Base-by-base conservation (phyloP, 2,329 filamentous ascomycete genomes). In the Sporothrix curviconia region DNA sequence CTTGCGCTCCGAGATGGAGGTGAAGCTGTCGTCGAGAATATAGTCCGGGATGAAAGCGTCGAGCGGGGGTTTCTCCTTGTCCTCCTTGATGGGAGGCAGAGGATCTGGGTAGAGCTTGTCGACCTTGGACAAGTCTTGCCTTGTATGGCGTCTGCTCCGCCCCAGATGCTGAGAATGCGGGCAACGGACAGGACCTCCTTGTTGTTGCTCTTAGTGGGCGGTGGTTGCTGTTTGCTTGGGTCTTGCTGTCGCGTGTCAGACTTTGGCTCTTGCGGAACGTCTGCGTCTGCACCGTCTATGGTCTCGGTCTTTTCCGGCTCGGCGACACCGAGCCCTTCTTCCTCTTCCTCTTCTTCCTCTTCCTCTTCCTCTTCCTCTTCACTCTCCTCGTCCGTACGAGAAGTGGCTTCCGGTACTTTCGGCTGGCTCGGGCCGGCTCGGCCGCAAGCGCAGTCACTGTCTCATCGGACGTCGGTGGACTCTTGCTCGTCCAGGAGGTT, bases 1-100 rank as follows among this genome's bases (percentile, higher is more conserved):
- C 64, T 82, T 85, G 50, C 84, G 81, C 67, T 86, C 78, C 2
- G 78, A 78, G 3, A 78, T 76, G 2, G 75, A 73, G 4, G 72
- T 71, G 59, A 84, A 84, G 28, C 72, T 79, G 65, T 85, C 80
- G 30, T 67, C 68, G 17, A 81, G 72, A 44, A 79, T 66, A 30
- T 72, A 68, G 30, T 81, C 79, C 0, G 79, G 69, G 0, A 81
- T 64, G 0, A 73, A 66, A 1, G 64, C 61, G 22, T 67, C 55
- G 11, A 50, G 28, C 3, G 7, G 22, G 2, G n/a, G 24, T 1
- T 17, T 32, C 6, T 55, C 53, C 24, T 22, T 60, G 50, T 11
- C 44, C 56, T 15, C 22, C 14, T 25, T 22, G 17, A 3, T 7
- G 4, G 15, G 32, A 28, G 37, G 43, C 39, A 7, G 60, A 5